Base-by-base conservation (phyloP, 768 basidiomycete species). In the Dioszegia aurantiaca region DNA sequence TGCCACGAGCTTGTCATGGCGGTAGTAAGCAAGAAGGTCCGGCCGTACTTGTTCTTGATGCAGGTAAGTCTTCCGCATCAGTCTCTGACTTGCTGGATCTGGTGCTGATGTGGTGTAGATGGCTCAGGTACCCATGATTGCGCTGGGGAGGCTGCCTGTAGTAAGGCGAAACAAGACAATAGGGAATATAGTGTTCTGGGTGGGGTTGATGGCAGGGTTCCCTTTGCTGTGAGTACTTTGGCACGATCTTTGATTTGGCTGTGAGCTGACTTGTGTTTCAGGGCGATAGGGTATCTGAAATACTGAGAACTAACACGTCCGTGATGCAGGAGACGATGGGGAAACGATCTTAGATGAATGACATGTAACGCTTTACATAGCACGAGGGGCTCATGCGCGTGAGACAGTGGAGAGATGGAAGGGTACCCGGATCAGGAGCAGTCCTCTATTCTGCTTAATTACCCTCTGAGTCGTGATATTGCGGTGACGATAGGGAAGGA, bases 1-100 rank as follows among this genome's bases (percentile, higher is more conserved):
- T 87, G 85, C 30, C 94, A 99, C 68, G 95, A 98, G 74, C 81
- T 99, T 28, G 92, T 98, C 56, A 99, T 99, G 95, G 85, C 86
- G 2, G 82, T 98, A 54, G 94, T 97, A 14, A 92, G 90, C 21
- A 84, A 87, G 71, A 99, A 99, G 80, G 82, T 98, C 58, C 80
- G 93, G 69, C 83, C 91, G 78, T 95, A 94, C 73, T 80, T 95
- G 17, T 94, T 95, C 77, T 77, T 82, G 12, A 78, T 90, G 72
- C 86, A 87, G 80, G 83, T 83, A 58, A 62, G 80, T 65, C 23
- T 21, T 46, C 16, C n/a, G 10, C 44, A 1, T 31, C 24, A n/a
- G 17, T 19, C 16, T n/a, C 9, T 8, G 6, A 33, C 48, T 16
- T 3, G n/a, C n/a, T 19, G 17, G 24, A 16, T 17, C 4, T 45